A percentile compares a stretch with the other conserved stretches of the same genome.
Conservation (phyloP, 2,329 filamentous ascomycete genomes). For the Cadophora gregata region DNA sequence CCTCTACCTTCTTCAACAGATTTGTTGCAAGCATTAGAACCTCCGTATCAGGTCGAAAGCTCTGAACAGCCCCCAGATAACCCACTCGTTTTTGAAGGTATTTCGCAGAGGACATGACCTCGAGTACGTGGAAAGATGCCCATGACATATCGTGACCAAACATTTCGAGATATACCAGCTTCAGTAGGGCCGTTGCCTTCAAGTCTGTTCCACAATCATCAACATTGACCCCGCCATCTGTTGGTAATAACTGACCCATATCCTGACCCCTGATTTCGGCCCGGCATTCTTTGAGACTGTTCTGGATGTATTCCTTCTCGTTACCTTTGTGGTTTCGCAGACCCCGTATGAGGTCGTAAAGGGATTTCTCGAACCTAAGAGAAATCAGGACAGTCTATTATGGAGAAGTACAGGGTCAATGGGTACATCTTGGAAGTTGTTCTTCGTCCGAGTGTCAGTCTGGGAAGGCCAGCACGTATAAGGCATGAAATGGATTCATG, state of each 20-base stretch:
- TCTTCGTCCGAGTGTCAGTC: neutral
- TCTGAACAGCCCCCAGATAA: slow-evolving; percentile 94
- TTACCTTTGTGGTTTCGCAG: slow-evolving; percentile 94
- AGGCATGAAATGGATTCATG: slow-evolving; percentile 8
- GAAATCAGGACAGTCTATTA: neutral
- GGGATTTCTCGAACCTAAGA: slow-evolving; percentile 94
- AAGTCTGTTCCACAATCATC: slow-evolving; percentile 63
- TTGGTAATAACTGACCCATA: slow-evolving; percentile 69
- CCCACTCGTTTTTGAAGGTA: slow-evolving; percentile 95
- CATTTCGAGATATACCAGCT: slow-evolving; percentile 98
- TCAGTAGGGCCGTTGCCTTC: slow-evolving; percentile 94
- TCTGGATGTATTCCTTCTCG: slow-evolving; percentile 94
- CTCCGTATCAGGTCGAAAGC: slow-evolving; percentile 93
- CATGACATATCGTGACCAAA: slow-evolving; percentile 99
- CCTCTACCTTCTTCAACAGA: slow-evolving; percentile 82
- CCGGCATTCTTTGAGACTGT: slow-evolving; percentile 93
- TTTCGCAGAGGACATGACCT: slow-evolving; percentile 97
- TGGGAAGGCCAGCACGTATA: slow-evolving; percentile 4
- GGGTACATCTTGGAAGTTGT: slow-evolving; percentile 16
- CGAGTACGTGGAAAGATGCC: slow-evolving; percentile 97
- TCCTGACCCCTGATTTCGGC: slow-evolving; percentile 90
- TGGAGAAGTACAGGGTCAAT: neutral
- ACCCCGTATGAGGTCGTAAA: slow-evolving; percentile 98
- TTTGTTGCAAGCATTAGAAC: slow-evolving; percentile 98
- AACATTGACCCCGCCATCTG: slow-evolving; percentile 11